Conservation (phyloP, 768 basidiomycete species). For the Trametes coccinea region DNA sequence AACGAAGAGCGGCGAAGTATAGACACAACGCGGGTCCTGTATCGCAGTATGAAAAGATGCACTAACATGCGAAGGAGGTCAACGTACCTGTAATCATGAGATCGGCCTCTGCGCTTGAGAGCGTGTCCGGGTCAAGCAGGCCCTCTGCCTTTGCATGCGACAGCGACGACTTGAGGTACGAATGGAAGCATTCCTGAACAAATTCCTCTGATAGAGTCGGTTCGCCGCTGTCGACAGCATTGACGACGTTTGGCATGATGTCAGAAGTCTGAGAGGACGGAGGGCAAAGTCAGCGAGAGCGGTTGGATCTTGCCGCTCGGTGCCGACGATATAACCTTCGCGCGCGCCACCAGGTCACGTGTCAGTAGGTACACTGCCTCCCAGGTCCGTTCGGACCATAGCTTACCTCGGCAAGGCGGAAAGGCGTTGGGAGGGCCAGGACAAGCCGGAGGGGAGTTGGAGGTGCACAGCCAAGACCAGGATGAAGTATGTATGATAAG, state of each 20-base stretch:
- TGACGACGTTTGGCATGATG: constrained; percentile 20
- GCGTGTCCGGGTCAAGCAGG: constrained; percentile 68
- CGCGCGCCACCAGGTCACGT: background rate
- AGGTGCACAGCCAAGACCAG: background rate
- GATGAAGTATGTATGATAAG: background rate
- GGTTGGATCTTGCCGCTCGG: background rate
- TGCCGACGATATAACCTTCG: constrained; percentile 1
- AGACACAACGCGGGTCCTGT: constrained; percentile 79
- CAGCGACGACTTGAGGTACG: constrained; percentile 77
- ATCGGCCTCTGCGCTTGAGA: constrained; percentile 79
- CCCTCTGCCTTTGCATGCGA: constrained; percentile 73
- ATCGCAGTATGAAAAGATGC: background rate
- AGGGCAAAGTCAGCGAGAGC: background rate
- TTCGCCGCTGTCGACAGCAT: constrained; percentile 25
- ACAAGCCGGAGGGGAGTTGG: background rate
- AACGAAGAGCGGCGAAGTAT: constrained; percentile 81
- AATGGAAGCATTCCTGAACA: constrained; percentile 79
- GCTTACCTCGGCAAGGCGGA: background rate
- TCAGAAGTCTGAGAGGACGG: background rate
- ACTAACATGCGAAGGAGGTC: background rate
- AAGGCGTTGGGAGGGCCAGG: background rate
- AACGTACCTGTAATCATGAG: constrained; percentile 79
- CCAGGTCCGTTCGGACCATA: background rate
- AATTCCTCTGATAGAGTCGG: constrained; percentile 58
- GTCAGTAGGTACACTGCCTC: background rate